Conservation (phyloP, 768 basidiomycete genomes). For the Thelephora aurantiotincta region DNA sequence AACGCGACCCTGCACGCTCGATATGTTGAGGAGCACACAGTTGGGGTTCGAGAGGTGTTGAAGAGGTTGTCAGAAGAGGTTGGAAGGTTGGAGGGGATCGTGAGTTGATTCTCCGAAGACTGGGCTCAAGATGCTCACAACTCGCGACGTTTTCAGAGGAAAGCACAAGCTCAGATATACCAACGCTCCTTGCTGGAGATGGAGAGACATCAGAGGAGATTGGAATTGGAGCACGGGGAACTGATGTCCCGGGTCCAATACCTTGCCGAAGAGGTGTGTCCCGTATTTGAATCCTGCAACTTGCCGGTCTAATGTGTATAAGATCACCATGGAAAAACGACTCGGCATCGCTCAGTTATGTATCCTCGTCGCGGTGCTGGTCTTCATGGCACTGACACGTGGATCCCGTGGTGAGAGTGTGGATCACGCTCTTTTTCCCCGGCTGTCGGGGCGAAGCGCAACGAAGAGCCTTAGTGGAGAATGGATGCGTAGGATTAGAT, state of each 20-base stretch:
- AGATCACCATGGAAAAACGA: constrained; percentile 83
- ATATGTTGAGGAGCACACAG: constrained; percentile 85
- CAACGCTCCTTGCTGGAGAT: constrained; percentile 52
- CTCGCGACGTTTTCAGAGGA: constrained; percentile 28
- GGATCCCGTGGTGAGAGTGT: constrained; percentile 34
- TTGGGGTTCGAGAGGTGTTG: constrained; percentile 60
- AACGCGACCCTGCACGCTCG: constrained; percentile 75
- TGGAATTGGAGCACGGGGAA: constrained; percentile 60
- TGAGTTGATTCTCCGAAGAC: constrained; percentile 21
- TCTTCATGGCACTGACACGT: constrained; percentile 79
- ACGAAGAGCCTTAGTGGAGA: constrained; percentile 44
- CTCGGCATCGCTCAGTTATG: constrained; percentile 81
- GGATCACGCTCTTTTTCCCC: neutral
- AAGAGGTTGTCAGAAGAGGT: constrained; percentile 65
- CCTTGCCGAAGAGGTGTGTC: constrained; percentile 65
- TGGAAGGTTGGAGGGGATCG: constrained; percentile 61
- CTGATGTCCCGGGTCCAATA: constrained; percentile 58
- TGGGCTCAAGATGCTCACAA: neutral
- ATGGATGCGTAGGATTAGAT: constrained; percentile 27
- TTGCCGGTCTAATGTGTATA: neutral
- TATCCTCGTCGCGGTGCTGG: constrained; percentile 66
- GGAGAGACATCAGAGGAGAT: constrained; percentile 46
- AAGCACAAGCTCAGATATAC: constrained; percentile 53
- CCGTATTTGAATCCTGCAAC: neutral
- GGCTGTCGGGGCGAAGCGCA: constrained; percentile 12